Conservation (phyloP, 164 flowering plant genomes). For the Annona cherimola region DNA sequence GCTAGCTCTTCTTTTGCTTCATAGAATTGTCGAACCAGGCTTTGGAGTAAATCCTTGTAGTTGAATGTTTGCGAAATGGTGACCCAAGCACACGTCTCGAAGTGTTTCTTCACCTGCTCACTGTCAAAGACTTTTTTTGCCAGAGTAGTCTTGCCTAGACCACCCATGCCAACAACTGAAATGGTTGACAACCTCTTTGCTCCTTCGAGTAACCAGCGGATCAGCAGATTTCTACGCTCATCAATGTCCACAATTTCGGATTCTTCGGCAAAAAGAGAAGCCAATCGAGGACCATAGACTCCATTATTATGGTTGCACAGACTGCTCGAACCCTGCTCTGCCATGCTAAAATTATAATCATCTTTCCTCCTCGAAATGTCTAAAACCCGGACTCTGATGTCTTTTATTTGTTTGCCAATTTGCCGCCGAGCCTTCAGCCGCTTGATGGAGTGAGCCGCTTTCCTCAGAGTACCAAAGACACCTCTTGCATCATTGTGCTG, state of each 20-base stretch:
- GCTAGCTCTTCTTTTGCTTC: neutral
- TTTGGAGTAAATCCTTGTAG: neutral
- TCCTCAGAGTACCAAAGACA: neutral
- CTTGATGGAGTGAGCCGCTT: neutral
- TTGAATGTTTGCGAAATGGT: slow-evolving; percentile 5
- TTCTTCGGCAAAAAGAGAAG: neutral
- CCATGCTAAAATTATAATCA: neutral
- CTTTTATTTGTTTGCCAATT: neutral
- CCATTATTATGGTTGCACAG: neutral
- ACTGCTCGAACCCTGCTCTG: neutral
- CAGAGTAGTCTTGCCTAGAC: slow-evolving; percentile 19
- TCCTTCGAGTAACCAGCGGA: slow-evolving; percentile 21
- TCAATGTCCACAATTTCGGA: neutral
- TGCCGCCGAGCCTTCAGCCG: neutral
- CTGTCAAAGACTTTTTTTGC: slow-evolving; percentile 14
- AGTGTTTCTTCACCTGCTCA: neutral
- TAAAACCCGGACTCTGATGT: neutral
- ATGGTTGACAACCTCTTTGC: neutral
- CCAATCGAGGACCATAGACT: neutral
- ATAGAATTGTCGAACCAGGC: slow-evolving; percentile 1
- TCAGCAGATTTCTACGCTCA: neutral
- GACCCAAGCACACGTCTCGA: slow-evolving; percentile 20
- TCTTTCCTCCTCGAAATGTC: neutral
- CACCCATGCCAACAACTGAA: slow-evolving; percentile 16
- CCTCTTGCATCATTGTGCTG: neutral